Percentiles rank a stretch among this genome's conserved stretches.
Conservation (phyloP, 2,329 filamentous ascomycete species). For the Alternaria hordeiaustralica region DNA sequence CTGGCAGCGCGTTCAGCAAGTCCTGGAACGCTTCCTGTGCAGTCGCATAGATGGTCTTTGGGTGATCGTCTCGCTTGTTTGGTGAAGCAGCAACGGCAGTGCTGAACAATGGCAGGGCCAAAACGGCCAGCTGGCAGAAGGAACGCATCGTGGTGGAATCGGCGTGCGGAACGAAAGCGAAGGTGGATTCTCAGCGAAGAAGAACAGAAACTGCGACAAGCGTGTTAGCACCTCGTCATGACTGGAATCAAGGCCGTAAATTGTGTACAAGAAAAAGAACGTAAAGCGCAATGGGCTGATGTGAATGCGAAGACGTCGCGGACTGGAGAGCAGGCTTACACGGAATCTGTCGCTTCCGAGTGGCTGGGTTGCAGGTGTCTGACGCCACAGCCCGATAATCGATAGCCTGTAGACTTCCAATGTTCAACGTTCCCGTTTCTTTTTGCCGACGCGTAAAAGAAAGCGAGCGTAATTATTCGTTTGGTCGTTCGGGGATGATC, state of each 20-base stretch:
- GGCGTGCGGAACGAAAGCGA: slow-evolving; percentile 1
- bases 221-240: slow-evolving; percentile 28
- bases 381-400: slow-evolving; percentile 9
- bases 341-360: slow-evolving; percentile 15
- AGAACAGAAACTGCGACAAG: slow-evolving; percentile 17
- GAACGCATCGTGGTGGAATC: slow-evolving; percentile 37
- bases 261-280: slow-evolving; percentile 7
- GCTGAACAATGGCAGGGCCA: slow-evolving; percentile 42
- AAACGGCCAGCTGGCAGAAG: slow-evolving; percentile 35
- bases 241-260: slow-evolving; percentile 1
- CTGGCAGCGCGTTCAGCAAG: slow-evolving; percentile 63
- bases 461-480: not conserved
- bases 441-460: not conserved
- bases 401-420: not conserved
- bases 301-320: slow-evolving; percentile 9
- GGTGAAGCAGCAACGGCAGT: slow-evolving; percentile 27
- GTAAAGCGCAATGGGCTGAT: slow-evolving; percentile 4
- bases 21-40: slow-evolving; percentile 59
- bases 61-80: slow-evolving; percentile 21
- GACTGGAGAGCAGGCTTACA: slow-evolving; percentile 16
- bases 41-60: slow-evolving; percentile 35
- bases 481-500: not conserved
- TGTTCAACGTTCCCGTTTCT: not conserved
- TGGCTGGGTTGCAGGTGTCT: slow-evolving; percentile 9
- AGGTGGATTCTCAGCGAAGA: slow-evolving; percentile 8